These are phyloP conservation scores for Cicer cuneatum DNA, from an alignment of 306 rosid genomes.

Conservation along the genomic window DNA sequence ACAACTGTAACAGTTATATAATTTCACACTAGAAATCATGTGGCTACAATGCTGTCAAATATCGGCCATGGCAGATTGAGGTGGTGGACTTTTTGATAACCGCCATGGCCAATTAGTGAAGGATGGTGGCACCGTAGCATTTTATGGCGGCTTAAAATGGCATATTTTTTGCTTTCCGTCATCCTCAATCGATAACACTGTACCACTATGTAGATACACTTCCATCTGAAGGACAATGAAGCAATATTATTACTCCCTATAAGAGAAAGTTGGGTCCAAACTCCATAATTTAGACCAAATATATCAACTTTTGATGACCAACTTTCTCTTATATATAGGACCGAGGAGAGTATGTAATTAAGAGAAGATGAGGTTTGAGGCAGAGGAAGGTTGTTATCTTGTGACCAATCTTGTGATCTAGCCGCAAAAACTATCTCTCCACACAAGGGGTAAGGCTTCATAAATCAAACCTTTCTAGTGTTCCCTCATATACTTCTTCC, in stretches of 20 bases:
- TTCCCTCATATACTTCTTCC: background rate
- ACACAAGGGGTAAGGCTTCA: background rate
- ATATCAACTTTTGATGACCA: no score
- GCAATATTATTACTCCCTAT: background rate
- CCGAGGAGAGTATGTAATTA: background rate
- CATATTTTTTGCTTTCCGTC: no score
- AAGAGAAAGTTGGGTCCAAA: no score
- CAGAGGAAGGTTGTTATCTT: background rate
- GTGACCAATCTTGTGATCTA: background rate
- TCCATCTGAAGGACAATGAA: background rate
- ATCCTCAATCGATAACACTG: no score
- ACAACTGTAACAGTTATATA: background rate
- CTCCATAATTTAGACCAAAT: no score
- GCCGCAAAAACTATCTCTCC: background rate
- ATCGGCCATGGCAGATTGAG: no score
- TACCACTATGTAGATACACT: background rate
- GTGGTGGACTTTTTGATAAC: no score
- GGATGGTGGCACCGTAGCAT: no score
- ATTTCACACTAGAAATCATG: background rate
- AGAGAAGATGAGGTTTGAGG: background rate
- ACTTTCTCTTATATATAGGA: no score
- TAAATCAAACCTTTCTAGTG: background rate
- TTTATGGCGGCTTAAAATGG: no score
- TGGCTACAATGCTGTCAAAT: background rate
- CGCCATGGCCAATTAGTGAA: no score